These are phyloP conservation scores for Boechera stricta DNA, from an alignment of 345 rosid genomes.

Conservation along the genomic window DNA sequence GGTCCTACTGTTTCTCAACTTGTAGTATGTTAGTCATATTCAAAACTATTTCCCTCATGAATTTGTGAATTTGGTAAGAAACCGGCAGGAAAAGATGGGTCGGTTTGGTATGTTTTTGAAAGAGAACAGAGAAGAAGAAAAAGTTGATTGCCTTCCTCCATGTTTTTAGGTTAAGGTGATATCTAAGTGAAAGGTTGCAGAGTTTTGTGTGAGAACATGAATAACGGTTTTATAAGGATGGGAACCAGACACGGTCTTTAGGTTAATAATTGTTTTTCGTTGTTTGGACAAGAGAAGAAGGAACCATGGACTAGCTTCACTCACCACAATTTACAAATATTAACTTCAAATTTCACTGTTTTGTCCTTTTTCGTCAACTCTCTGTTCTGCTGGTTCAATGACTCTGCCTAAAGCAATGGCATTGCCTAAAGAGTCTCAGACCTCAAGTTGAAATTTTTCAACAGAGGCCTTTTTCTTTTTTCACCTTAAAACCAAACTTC, in stretches of 20 bases:
- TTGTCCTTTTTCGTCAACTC: slow-evolving; percentile 40
- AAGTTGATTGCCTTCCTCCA: too few relatives aligned
- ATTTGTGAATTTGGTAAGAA: too few relatives aligned
- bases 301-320: slow-evolving; percentile 20
- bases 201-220: slow-evolving; percentile 8
- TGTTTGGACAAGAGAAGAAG: slow-evolving; percentile 32
- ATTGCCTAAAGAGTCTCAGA: slow-evolving; percentile 27
- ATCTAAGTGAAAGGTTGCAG: too few relatives aligned
- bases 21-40: too few relatives aligned
- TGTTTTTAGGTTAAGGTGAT: too few relatives aligned
- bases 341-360: not conserved
- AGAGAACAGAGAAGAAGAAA: too few relatives aligned
- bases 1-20: slow-evolving; percentile 10
- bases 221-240: slow-evolving; percentile 38
- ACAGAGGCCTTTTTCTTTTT: not conserved
- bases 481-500: too few relatives aligned
- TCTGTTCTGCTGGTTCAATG: slow-evolving; percentile 24
- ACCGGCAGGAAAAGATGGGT: too few relatives aligned
- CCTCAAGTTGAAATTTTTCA: not conserved
- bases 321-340: slow-evolving; percentile 19
- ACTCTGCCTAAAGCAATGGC: not conserved
- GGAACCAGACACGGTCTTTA: slow-evolving; percentile 31
- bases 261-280: slow-evolving; percentile 31
- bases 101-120: too few relatives aligned
- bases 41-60: too few relatives aligned